Conservation (phyloP, 1,139 yeast genomes). For the Protomyces macrosporus region DNA sequence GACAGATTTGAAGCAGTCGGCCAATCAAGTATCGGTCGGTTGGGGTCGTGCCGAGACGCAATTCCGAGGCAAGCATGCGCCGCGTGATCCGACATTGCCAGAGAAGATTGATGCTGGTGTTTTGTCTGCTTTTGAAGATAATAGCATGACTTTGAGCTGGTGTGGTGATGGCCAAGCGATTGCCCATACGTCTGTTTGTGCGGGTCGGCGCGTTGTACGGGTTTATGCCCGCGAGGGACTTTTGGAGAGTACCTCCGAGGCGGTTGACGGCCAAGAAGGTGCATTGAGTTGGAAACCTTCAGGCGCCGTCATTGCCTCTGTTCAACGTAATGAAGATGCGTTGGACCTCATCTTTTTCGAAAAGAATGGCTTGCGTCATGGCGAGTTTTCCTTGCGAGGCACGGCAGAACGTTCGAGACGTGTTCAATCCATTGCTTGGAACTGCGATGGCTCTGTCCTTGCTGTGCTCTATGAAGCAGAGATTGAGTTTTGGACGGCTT, state of each 20-base stretch:
- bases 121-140: conserved; percentile 43
- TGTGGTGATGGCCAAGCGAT: conserved; percentile 91
- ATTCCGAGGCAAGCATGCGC: conserved; percentile 89
- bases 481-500: conserved; percentile 82
- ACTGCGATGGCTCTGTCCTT: conserved; percentile 70
- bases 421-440: conserved; percentile 59
- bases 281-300: conserved; percentile 83
- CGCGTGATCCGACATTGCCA: conserved; percentile 91
- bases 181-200: conserved; percentile 60
- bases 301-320: conserved; percentile 79
- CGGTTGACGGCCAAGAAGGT: conserved; percentile 75
- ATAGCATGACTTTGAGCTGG: conserved; percentile 62
- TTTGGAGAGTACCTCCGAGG: conserved; percentile 81
- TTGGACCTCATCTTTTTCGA: conserved; percentile 71
- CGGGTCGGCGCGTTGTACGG: conserved; percentile 65
- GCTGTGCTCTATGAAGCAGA: conserved; percentile 58
- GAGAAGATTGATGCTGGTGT: conserved; percentile 64
- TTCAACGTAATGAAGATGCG: conserved; percentile 51
- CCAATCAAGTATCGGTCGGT: conserved; percentile 91
- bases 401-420: conserved; percentile 35
- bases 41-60: conserved; percentile 99
- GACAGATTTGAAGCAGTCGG: conserved; percentile 58
- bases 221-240: conserved; percentile 68
- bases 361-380: conserved; percentile 87
- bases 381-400: conserved; percentile 70